Conservation (phyloP, 306 rosid genomes). For the Pyrus bretschneideri region DNA sequence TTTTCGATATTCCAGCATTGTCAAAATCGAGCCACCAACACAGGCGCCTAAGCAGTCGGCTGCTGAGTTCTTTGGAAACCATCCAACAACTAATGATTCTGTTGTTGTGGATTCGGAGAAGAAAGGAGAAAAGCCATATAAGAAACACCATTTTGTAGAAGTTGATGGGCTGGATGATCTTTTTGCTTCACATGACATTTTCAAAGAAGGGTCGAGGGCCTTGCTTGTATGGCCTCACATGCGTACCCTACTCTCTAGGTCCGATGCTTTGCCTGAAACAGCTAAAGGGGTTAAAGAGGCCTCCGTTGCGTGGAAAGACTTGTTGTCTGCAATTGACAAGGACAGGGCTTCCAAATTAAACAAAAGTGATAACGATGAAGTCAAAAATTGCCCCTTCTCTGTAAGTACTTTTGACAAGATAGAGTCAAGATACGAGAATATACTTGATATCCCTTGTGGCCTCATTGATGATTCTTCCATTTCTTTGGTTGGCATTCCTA, state of each 20-base stretch:
- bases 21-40: conserved; percentile 34
- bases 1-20: conserved; percentile 43
- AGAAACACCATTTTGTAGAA: conserved; percentile 41
- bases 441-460: conserved; percentile 83
- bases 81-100: conserved; percentile 26
- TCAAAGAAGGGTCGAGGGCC: conserved; percentile 35
- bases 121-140: conserved; percentile 18
- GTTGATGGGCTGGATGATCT: conserved; percentile 59
- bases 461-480: conserved; percentile 76
- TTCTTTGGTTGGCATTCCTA: conserved; percentile 75
- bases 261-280: conserved; percentile 75
- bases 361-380: conserved; percentile 23
- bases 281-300: conserved; percentile 90
- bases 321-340: conserved; percentile 37
- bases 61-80: conserved; percentile 49
- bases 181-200: conserved; percentile 31
- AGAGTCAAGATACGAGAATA: conserved; percentile 26
- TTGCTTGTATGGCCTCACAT: conserved; percentile 67
- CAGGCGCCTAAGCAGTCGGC: conserved; percentile 38
- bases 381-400: conserved; percentile 56
- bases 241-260: conserved; percentile 55
- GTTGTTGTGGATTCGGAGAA: conserved; percentile 16
- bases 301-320: conserved; percentile 69
- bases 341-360: conserved; percentile 40
- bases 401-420: conserved; percentile 33